Evolutionary conservation across 768 basidiomycete species (phyloP), one percentile per base, ranked within the genome.

Genomic region (Baorangia bicolor): DNA sequence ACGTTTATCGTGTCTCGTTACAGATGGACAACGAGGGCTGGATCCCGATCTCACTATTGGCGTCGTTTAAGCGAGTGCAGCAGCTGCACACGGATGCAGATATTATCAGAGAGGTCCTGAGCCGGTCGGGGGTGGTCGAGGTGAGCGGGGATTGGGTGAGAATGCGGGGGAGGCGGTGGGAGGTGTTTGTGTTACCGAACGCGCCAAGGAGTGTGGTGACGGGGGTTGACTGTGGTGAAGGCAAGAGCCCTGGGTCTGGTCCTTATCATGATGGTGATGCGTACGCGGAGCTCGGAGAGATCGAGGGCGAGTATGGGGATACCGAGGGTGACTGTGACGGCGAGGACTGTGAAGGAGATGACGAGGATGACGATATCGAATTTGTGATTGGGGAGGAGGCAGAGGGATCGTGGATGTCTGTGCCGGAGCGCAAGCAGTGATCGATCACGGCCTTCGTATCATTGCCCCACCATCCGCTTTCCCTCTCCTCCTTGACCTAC

Each of bases 1-100:
- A 60, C 44, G 7, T 28, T 21, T 35, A 23, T 42, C 16, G 5
- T 41, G 4, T 47, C 10, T 46, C 42, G 10, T 55, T 54, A 21
- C 63, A 96, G 94, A 95, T 98, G 94, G 93, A 97, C 69, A 77
- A 81, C 5, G 76, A 81, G 53, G 94, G 94, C 11, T 98, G 92
- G 92, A 86, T 98, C 48, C 81, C 87, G 12, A 88, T 95, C 43
- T 62, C 81, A 14, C 75, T 94, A 49, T 79, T 98, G 53, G 88
- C 92, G 1, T 90, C 91, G 12, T 98, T 97, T 78, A 92, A 90
- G 64, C 87, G 94, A 39, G 82, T 96, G 52, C 81, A 78, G 63
- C 78, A 77, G 45, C 71, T 95, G 51, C 92, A 92, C 8, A 65
- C 65, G 48, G 81, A 87, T 48, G 57, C 69, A 21, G 74, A 80